Evolutionary conservation across 768 basidiomycete genomes (phyloP), one percentile per base, ranked within the genome.

Genomic region (Baorangia bicolor): DNA sequence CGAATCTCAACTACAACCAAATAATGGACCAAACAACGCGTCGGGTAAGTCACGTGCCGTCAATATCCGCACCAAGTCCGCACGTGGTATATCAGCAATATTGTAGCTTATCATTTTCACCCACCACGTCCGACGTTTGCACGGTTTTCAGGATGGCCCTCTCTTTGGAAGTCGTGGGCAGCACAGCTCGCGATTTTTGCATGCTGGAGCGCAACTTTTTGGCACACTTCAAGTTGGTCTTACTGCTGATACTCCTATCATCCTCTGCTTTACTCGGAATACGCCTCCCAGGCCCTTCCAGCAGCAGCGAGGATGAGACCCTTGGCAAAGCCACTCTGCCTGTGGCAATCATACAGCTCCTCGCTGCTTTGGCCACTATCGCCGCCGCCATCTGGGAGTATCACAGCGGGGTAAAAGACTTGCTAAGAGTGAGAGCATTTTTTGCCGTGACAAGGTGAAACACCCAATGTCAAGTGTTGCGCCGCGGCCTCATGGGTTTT

Each of bases 151-250:
- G 2, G 11, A 62, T 63, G 69, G 28, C 63, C 56, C 57, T 64
- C 38, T 75, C 55, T 60, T 46, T 81, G 12, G 72, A 77, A 49
- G 81, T 83, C 59, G 69, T 69, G 25, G 84, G 83, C 41, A 86
- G 88, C 60, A 75, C 75, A 7, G 86, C 86, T n/a, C 77, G 88
- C 64, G 89, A 91, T 66, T 88, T 82, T 57, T 86, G 82, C 69
- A 88, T 90, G 87, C 78, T 91, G 14, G 89, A 90, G 69, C 78
- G 89, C 49, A 90, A 91, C 61, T 73, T 88, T 47, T 75, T 91
- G 31, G 79, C 87, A 0, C 85, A 91, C 64, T 56, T 87, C 51
- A 87, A 83, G 62, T 77, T 90, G 27, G 85, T 82, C 6, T 73
- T 88, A 11, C 71, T 91, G 23, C 74, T 91, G 28, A 79, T 81